These are phyloP conservation scores for Multifurca ochricompacta DNA, from an alignment of 768 basidiomycete species.

Conservation along the genomic window DNA sequence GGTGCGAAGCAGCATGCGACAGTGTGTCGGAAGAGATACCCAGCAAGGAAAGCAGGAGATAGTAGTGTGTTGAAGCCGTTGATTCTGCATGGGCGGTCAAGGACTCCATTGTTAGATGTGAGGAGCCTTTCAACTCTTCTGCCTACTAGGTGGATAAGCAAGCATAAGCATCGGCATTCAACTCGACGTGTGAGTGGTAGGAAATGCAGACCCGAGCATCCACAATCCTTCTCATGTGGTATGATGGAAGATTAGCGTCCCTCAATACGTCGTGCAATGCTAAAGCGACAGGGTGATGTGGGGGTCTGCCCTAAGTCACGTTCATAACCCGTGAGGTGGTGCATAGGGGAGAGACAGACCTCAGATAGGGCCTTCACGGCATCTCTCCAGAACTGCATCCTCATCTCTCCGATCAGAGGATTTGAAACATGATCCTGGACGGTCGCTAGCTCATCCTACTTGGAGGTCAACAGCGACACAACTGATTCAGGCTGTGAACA, in stretches of 20 bases:
- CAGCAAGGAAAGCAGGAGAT: slow-evolving; percentile 65
- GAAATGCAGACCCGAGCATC: slow-evolving; percentile 64
- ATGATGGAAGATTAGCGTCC: slow-evolving; percentile 46
- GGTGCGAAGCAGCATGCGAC: slow-evolving; percentile 75
- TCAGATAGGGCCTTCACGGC: slow-evolving; percentile 59
- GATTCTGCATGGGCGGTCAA: slow-evolving; percentile 70
- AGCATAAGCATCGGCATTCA: not conserved
- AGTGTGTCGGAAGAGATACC: slow-evolving; percentile 42
- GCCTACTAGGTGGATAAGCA: slow-evolving; percentile 36
- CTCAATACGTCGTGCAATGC: slow-evolving; percentile 56
- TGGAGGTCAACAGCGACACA: not conserved
- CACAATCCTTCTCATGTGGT: slow-evolving; percentile 76
- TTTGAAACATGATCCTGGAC: slow-evolving; percentile 73
- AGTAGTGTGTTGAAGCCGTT: slow-evolving; percentile 70
- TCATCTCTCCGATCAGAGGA: slow-evolving; percentile 67
- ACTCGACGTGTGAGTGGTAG: not conserved
- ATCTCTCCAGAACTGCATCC: slow-evolving; percentile 85
- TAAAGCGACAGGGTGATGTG: slow-evolving; percentile 72
- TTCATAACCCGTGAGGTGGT: slow-evolving; percentile 18
- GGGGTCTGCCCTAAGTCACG: slow-evolving; percentile 55
- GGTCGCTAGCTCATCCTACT: slow-evolving; percentile 67
- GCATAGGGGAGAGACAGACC: slow-evolving; percentile 34
- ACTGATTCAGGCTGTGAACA: slow-evolving; percentile 27
- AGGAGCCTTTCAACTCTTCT: slow-evolving; percentile 53
- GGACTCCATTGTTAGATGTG: slow-evolving; percentile 60